phyloP scores from a whole-genome alignment of 1,284 basidiomycete species.

The Inonotus obliquus region DNA sequence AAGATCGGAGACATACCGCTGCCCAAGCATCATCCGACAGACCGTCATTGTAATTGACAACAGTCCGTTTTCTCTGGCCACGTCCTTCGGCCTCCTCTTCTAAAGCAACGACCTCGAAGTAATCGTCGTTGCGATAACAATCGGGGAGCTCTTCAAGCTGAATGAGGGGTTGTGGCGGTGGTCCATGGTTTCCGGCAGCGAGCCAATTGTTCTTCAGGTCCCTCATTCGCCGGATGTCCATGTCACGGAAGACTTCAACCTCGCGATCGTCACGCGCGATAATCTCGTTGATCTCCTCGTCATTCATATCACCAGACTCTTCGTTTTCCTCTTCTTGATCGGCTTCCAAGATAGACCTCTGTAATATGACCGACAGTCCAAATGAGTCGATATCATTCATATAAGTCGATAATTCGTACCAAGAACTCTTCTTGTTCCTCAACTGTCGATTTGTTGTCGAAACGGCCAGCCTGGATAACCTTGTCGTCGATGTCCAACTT shows the following conservation, averaged over 20 bases:
- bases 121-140: conserved; percentile 85
- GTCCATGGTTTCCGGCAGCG: conserved; percentile 72
- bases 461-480: conserved; percentile 98
- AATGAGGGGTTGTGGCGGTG: conserved; percentile 77
- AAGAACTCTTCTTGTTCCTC: conserved; percentile 97
- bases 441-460: conserved; percentile 97
- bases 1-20: conserved; percentile 43
- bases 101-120: conserved; percentile 63
- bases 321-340: conserved; percentile 92
- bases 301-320: conserved; percentile 92
- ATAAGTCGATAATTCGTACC: conserved; percentile 42
- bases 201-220: conserved; percentile 72
- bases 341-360: conserved; percentile 84
- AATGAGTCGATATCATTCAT: conserved; percentile 9
- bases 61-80: conserved; percentile 78
- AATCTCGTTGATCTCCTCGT: conserved; percentile 95
- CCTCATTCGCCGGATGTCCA: conserved; percentile 82
- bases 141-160: conserved; percentile 89
- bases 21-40: conserved; percentile 94
- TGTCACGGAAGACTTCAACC: conserved; percentile 70
- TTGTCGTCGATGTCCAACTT: conserved; percentile 99
- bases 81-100: conserved; percentile 75
- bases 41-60: conserved; percentile 93
- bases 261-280: conserved; percentile 88
- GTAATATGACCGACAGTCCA: conserved; percentile 13